These are phyloP conservation scores for Metschnikowia henanensis DNA, from an alignment of 805 yeast genomes.

Conservation along the genomic window DNA sequence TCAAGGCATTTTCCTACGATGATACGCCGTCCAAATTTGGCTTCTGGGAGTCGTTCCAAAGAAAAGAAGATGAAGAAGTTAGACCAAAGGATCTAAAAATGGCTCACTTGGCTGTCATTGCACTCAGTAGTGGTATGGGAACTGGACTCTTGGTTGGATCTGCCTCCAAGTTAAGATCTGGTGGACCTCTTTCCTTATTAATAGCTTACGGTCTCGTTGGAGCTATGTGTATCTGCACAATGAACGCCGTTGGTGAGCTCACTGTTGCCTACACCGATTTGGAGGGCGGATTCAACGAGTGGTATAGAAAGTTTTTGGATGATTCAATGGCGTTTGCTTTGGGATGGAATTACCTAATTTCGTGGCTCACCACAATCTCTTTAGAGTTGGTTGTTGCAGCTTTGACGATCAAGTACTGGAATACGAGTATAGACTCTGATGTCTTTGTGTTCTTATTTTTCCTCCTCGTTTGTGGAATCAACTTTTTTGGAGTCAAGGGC, in stretches of 20 bases:
- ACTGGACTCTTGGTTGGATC: slow-evolving; percentile 44
- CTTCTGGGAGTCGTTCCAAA: slow-evolving; percentile 17
- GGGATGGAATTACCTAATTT: slow-evolving; percentile 39
- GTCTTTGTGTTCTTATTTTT: slow-evolving; percentile 56
- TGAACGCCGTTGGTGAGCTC: slow-evolving; percentile 49
- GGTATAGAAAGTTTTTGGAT: slow-evolving; percentile 31
- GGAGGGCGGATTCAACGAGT: slow-evolving; percentile 34
- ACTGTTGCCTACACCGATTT: slow-evolving; percentile 58
- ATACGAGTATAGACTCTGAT: slow-evolving; percentile 48
- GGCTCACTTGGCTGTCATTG: slow-evolving; percentile 33
- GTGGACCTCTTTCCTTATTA: slow-evolving; percentile 26
- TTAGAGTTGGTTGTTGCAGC: slow-evolving; percentile 21
- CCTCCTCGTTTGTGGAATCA: slow-evolving; percentile 43
- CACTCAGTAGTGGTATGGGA: slow-evolving; percentile 39
- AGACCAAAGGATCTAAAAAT: slow-evolving; percentile 15
- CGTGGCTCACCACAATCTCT: slow-evolving; percentile 23
- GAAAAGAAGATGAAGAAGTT: slow-evolving; percentile 11
- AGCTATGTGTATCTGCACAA: slow-evolving; percentile 29
- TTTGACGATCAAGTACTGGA: slow-evolving; percentile 61
- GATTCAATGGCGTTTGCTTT: slow-evolving; percentile 37
- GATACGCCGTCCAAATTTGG: slow-evolving; percentile 3
- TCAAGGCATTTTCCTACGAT: slow-evolving; percentile 8
- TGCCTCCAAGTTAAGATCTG: slow-evolving; percentile 25
- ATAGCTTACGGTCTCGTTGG: slow-evolving; percentile 25
- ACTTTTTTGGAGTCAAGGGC: slow-evolving; percentile 47